These are phyloP conservation scores for Nitzschia palea DNA, from an alignment of 108 stramenopile species.

Conservation along the genomic window DNA sequence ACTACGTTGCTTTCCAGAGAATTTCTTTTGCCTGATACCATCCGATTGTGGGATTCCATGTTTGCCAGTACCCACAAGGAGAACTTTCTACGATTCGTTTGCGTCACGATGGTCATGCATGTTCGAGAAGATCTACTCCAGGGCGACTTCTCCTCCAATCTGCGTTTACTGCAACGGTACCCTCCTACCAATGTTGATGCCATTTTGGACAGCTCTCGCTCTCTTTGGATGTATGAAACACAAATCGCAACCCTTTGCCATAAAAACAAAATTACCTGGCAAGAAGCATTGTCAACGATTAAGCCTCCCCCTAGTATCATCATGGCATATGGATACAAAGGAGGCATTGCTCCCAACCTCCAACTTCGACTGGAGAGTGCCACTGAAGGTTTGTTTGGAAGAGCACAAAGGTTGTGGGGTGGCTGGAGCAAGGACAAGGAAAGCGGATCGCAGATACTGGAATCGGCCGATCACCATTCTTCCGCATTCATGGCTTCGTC, in stretches of 20 bases:
- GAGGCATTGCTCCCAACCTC: constrained; percentile 47
- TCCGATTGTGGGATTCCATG: constrained; percentile 96
- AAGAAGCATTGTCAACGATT: constrained; percentile 69
- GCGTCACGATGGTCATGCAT: constrained; percentile 89
- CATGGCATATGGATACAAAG: constrained; percentile 79
- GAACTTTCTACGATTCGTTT: constrained; percentile 89
- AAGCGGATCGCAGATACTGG: not conserved
- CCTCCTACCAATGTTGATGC: constrained; percentile 70
- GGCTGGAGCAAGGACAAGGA: constrained; percentile 8
- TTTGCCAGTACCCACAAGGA: constrained; percentile 92
- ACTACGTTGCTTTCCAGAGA: constrained; percentile 96
- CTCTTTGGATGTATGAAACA: constrained; percentile 83
- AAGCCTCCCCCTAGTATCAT: constrained; percentile 65
- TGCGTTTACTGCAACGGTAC: constrained; percentile 73
- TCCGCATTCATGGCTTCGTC: not conserved
- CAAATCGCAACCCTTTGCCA: constrained; percentile 83
- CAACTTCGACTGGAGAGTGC: not conserved
- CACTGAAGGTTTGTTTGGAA: constrained; percentile 12
- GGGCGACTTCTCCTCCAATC: constrained; percentile 75
- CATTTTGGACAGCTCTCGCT: constrained; percentile 69
- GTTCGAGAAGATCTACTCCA: constrained; percentile 79
- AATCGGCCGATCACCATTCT: not conserved
- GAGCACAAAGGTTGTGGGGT: constrained; percentile 13
- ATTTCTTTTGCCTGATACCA: constrained; percentile 93
- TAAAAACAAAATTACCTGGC: constrained; percentile 62